phyloP scores from a whole-genome alignment of 2,329 filamentous ascomycete genomes.

The Lachnellula occidentalis region DNA sequence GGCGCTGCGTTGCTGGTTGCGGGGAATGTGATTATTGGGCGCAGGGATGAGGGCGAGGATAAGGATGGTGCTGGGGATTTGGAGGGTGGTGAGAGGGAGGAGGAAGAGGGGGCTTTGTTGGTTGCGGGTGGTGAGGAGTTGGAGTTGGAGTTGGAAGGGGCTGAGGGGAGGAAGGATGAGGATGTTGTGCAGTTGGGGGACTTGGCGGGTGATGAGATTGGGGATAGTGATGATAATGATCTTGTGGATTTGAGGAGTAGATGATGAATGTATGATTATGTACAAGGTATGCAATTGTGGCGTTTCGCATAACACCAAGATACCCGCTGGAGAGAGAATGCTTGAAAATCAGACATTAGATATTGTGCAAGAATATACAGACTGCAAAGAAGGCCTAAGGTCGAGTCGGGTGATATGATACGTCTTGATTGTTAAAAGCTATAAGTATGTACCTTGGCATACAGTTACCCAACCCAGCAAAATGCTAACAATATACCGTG shows the following conservation, averaged over 20 bases:
- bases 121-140: constrained; percentile 10
- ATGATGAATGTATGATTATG: neutral
- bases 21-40: constrained; percentile 73
- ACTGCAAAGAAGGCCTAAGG: neutral
- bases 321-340: constrained; percentile 38
- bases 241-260: constrained; percentile 5
- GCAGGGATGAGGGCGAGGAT: constrained; percentile 38
- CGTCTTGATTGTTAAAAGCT: neutral
- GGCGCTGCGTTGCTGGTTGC: constrained; percentile 67
- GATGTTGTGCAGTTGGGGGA: constrained; percentile 25
- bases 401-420: neutral
- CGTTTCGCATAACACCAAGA: constrained; percentile 64
- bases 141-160: constrained; percentile 16
- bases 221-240: constrained; percentile 6
- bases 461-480: neutral
- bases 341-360: constrained; percentile 38
- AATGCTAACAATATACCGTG: neutral
- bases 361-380: neutral
- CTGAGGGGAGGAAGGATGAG: constrained; percentile 13
- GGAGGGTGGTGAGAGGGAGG: constrained; percentile 11
- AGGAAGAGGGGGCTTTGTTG: constrained; percentile 8
- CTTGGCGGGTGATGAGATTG: constrained; percentile 11
- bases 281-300: neutral
- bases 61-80: constrained; percentile 10
- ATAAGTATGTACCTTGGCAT: neutral